phyloP scores from a whole-genome alignment of 1,284 basidiomycete species.

The Fomitiporia mediterranea region DNA sequence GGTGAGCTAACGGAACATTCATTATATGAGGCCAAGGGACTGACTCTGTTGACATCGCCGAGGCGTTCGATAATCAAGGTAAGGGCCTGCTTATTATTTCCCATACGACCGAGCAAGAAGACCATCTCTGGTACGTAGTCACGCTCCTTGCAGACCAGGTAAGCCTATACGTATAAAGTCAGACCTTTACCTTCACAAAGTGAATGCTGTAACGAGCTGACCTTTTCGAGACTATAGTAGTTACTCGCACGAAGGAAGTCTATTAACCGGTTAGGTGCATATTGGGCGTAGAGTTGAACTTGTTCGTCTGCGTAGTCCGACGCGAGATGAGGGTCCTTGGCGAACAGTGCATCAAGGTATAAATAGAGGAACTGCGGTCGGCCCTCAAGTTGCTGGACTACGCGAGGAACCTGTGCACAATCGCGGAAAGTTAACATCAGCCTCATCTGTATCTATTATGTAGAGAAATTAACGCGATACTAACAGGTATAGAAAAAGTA shows the following conservation, averaged over 20 bases:
- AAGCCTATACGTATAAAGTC: constrained; percentile 56
- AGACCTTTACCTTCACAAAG: background rate
- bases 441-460: background rate
- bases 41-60: constrained; percentile 84
- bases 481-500: constrained; percentile 90
- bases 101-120: constrained; percentile 95
- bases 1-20: background rate
- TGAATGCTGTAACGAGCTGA: constrained; percentile 31
- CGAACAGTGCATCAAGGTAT: constrained; percentile 89
- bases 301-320: constrained; percentile 83
- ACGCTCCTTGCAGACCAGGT: constrained; percentile 75
- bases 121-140: constrained; percentile 97
- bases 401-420: constrained; percentile 65
- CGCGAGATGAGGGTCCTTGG: constrained; percentile 80
- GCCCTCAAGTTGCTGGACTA: constrained; percentile 80
- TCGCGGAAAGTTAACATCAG: background rate
- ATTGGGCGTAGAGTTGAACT: constrained; percentile 92
- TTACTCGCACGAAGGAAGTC: constrained; percentile 90
- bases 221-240: constrained; percentile 87
- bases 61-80: constrained; percentile 94
- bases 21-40: constrained; percentile 26
- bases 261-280: constrained; percentile 73
- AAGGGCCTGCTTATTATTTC: constrained; percentile 92
- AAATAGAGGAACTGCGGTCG: constrained; percentile 85
- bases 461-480: constrained; percentile 28